Conservation (phyloP, 768 basidiomycete species). For the Tylopilus sp. region DNA sequence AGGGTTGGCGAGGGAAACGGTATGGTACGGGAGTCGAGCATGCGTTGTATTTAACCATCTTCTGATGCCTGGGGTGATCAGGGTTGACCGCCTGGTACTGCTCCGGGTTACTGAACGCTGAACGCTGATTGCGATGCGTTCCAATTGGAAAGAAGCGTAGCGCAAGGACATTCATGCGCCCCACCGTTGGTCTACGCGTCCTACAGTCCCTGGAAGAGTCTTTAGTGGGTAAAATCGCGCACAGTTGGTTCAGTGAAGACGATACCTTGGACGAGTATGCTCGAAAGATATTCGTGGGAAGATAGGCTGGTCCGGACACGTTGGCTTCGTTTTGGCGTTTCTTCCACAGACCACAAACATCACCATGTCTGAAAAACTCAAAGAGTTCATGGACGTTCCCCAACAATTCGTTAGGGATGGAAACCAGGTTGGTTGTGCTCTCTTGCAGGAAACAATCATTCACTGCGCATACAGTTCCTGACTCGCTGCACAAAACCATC, state of each 20-base stretch:
- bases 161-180: slow-evolving; percentile 61
- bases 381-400: slow-evolving; percentile 87
- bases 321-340: slow-evolving; percentile 21
- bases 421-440: slow-evolving; percentile 63
- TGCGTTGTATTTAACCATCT: slow-evolving; percentile 22
- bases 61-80: slow-evolving; percentile 12
- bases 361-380: slow-evolving; percentile 86
- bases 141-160: slow-evolving; percentile 35
- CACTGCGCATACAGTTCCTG: slow-evolving; percentile 63
- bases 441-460: slow-evolving; percentile 2
- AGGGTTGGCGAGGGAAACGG: background rate
- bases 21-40: slow-evolving; percentile 3
- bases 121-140: slow-evolving; percentile 26
- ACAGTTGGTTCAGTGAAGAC: background rate
- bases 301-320: slow-evolving; percentile 22
- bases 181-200: slow-evolving; percentile 15
- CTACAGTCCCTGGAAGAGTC: background rate
- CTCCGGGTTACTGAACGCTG: slow-evolving; percentile 19
- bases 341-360: slow-evolving; percentile 12
- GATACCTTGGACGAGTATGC: slow-evolving; percentile 15
- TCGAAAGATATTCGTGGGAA: slow-evolving; percentile 28
- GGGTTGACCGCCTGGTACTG: slow-evolving; percentile 8
- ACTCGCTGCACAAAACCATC: slow-evolving; percentile 98
- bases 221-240: slow-evolving; percentile 4
- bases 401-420: slow-evolving; percentile 93